Percentiles rank a stretch among this genome's conserved stretches.
Evolutionary conservation across 495 filamentous ascomycete genomes (phyloP).

Genomic region (Penicillium lagena): DNA sequence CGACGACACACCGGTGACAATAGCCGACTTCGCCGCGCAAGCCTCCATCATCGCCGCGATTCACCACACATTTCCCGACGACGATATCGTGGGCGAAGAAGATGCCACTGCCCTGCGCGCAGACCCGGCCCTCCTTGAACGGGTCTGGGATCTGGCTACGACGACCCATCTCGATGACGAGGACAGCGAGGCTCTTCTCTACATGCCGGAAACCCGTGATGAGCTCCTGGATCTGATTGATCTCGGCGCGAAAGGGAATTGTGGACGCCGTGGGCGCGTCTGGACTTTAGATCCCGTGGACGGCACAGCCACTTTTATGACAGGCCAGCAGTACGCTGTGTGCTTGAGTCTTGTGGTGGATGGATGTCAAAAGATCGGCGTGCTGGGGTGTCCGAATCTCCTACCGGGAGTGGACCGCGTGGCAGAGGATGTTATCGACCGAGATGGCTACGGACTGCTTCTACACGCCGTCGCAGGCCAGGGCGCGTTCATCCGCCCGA

Average conservation of each 20-base stretch:
- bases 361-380: slow-evolving; percentile 40
- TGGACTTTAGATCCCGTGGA: slow-evolving; percentile 73
- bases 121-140: slow-evolving; percentile 41
- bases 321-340: slow-evolving; percentile 58
- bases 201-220: slow-evolving; percentile 37
- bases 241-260: slow-evolving; percentile 43
- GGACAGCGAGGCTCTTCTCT: slow-evolving; percentile 32
- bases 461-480: slow-evolving; percentile 50
- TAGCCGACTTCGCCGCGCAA: slow-evolving; percentile 65
- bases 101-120: slow-evolving; percentile 46
- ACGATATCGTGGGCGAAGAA: slow-evolving; percentile 59
- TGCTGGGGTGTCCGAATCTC: slow-evolving; percentile 54
- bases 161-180: slow-evolving; percentile 30
- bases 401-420: slow-evolving; percentile 24
- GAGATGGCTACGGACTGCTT: slow-evolving; percentile 47
- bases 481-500: slow-evolving; percentile 46
- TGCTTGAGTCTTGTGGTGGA: slow-evolving; percentile 50
- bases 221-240: slow-evolving; percentile 60
- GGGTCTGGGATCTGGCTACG: slow-evolving; percentile 46
- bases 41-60: slow-evolving; percentile 53
- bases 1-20: slow-evolving; percentile 56
- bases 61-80: slow-evolving; percentile 45
- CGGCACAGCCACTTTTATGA: slow-evolving; percentile 61
- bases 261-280: slow-evolving; percentile 30
- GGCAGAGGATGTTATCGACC: slow-evolving; percentile 42